These are phyloP conservation scores for Viola odorata DNA, from an alignment of 345 rosid species.

Conservation along the genomic window DNA sequence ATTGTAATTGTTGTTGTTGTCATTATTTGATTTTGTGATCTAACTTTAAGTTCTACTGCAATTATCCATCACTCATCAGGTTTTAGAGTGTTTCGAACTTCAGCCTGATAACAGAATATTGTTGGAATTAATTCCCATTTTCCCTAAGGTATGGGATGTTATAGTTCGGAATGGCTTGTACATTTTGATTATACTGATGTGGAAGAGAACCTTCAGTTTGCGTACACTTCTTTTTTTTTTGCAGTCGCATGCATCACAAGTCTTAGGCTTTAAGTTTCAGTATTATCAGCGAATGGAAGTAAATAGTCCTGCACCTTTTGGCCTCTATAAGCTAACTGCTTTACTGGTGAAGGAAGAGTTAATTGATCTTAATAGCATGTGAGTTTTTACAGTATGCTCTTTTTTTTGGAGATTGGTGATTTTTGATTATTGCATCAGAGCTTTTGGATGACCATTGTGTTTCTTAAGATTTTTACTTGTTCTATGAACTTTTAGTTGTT, in stretches of 20 bases:
- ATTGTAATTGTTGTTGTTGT: too few species aligned
- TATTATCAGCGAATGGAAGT: slow-evolving; percentile 89
- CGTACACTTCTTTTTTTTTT: slow-evolving; percentile 24
- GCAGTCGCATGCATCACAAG: slow-evolving; percentile 99
- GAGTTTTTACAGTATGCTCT: slow-evolving; percentile 28
- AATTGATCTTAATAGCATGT: slow-evolving; percentile 94
- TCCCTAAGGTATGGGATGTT: slow-evolving; percentile 68
- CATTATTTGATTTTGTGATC: slow-evolving; percentile 1
- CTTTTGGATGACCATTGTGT: neutral
- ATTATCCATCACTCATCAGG: slow-evolving; percentile 41
- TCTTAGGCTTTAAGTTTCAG: slow-evolving; percentile 98
- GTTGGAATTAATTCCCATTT: slow-evolving; percentile 83
- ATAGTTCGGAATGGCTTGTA: neutral
- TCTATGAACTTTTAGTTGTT: neutral
- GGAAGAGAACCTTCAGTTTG: slow-evolving; percentile 1
- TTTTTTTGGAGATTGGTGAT: neutral
- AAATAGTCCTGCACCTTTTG: slow-evolving; percentile 67
- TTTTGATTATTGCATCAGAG: neutral
- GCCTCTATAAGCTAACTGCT: slow-evolving; percentile 91
- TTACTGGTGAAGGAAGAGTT: slow-evolving; percentile 85
- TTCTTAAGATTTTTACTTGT: slow-evolving; percentile 1
- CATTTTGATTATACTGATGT: slow-evolving; percentile 9
- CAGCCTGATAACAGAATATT: slow-evolving; percentile 66
- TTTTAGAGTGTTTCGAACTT: slow-evolving; percentile 92
- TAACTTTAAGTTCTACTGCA: slow-evolving; percentile 10